phyloP scores from a whole-genome alignment of 1,284 basidiomycete species.

The Cutaneotrichosporon dermatis region DNA sequence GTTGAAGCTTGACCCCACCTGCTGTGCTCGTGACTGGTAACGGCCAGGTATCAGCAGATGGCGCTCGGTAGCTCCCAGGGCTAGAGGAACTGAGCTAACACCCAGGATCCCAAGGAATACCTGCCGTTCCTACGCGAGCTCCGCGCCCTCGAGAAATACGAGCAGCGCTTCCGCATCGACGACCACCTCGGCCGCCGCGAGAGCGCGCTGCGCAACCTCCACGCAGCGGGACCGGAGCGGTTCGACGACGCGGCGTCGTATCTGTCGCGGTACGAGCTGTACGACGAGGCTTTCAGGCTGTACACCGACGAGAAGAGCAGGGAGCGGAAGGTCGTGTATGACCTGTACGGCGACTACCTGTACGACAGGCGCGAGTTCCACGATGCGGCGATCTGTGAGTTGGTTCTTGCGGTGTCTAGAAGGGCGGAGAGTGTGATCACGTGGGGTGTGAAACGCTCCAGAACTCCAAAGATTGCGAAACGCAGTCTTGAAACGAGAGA shows the following conservation, averaged over 20 bases:
- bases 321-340: constrained; percentile 63
- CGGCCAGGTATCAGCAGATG: too few relatives aligned
- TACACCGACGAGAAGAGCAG: constrained; percentile 60
- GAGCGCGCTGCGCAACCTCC: constrained; percentile 72
- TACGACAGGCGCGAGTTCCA: constrained; percentile 76
- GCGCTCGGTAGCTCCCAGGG: too few relatives aligned
- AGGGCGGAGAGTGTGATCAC: too few relatives aligned
- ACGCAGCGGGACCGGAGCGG: constrained; percentile 55
- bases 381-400: constrained; percentile 78
- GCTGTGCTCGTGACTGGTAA: too few relatives aligned
- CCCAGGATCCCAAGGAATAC: constrained; percentile 86
- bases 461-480: too few relatives aligned
- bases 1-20: too few relatives aligned
- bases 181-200: constrained; percentile 77
- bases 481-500: too few relatives aligned
- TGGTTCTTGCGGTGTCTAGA: too few relatives aligned
- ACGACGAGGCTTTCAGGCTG: constrained; percentile 65
- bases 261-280: constrained; percentile 72
- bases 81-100: neutral
- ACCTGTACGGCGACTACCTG: constrained; percentile 81
- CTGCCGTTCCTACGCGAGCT: constrained; percentile 92
- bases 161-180: constrained; percentile 88
- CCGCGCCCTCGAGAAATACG: constrained; percentile 69
- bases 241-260: constrained; percentile 80
- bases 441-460: neutral